Conservation (phyloP, 2,329 filamentous ascomycete species). For the Ambrosiella beaveri region DNA sequence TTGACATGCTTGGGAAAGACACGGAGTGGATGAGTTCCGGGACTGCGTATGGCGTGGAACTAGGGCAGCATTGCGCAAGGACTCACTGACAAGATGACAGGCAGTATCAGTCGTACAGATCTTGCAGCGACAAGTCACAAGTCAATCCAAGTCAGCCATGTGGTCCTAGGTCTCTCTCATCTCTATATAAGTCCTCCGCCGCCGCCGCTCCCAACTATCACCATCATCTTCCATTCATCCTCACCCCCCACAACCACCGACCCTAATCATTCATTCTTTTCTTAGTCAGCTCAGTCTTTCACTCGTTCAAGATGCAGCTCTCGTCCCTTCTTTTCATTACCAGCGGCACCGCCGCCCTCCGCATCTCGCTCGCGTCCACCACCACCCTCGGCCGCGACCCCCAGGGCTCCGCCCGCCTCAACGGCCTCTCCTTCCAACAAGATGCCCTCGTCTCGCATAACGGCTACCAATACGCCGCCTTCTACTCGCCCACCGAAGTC, state of each 20-base stretch:
- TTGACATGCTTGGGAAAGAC: too few relatives aligned
- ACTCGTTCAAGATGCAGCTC: slow-evolving; percentile 2
- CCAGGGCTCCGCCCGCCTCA: slow-evolving; percentile 13
- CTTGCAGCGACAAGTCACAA: too few relatives aligned
- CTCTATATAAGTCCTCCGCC: background rate
- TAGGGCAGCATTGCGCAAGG: too few relatives aligned
- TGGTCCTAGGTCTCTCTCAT: too few relatives aligned
- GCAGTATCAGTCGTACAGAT: too few relatives aligned
- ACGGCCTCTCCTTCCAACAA: slow-evolving; percentile 16
- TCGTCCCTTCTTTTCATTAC: background rate
- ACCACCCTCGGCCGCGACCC: slow-evolving; percentile 13
- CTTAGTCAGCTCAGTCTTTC: background rate
- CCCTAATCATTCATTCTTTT: background rate
- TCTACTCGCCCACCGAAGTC: slow-evolving; percentile 14
- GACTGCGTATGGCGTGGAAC: too few relatives aligned
- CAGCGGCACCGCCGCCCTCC: background rate
- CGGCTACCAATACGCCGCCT: slow-evolving; percentile 15
- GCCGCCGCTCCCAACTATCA: background rate
- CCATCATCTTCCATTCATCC: background rate
- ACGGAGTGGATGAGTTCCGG: too few relatives aligned
- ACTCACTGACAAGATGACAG: too few relatives aligned
- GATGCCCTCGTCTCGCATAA: slow-evolving; percentile 14
- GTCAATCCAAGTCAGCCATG: too few relatives aligned
- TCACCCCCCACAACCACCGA: background rate
- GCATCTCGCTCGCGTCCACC: background rate